Conservation (phyloP, 2,329 filamentous ascomycete species). For the Lachnellula willkommii region DNA sequence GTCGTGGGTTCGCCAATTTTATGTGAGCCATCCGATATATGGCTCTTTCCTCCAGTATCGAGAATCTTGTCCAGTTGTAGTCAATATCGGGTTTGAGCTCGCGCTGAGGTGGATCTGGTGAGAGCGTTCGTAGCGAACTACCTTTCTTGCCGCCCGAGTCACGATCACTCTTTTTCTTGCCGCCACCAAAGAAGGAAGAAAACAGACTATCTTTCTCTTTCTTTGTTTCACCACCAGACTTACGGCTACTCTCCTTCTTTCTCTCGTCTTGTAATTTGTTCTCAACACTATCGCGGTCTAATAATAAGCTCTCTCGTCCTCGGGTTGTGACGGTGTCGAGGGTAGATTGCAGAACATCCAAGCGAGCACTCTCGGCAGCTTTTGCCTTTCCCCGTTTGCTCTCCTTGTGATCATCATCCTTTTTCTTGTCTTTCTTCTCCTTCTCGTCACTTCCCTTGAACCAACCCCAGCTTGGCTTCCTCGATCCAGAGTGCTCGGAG, state of each 20-base stretch:
- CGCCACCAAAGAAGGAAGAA: conserved; percentile 83
- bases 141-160: conserved; percentile 70
- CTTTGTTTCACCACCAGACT: conserved; percentile 65
- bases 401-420: conserved; percentile 51
- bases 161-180: conserved; percentile 79
- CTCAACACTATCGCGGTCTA: conserved; percentile 72
- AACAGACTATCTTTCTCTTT: conserved; percentile 95
- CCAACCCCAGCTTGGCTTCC: conserved; percentile 84
- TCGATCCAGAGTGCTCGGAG: conserved; percentile 52
- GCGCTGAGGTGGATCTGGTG: conserved; percentile 72
- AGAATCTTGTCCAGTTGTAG: conserved; percentile 94
- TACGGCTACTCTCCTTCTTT: conserved; percentile 73
- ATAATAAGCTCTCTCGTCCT: conserved; percentile 74
- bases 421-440: conserved; percentile 63
- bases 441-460: conserved; percentile 72
- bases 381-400: conserved; percentile 64
- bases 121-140: conserved; percentile 64
- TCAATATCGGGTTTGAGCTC: conserved; percentile 80
- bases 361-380: conserved; percentile 64
- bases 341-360: conserved; percentile 82
- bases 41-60: conserved; percentile 88
- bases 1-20: conserved; percentile 94
- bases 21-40: conserved; percentile 99
- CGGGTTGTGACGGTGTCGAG: conserved; percentile 62
- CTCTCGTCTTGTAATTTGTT: conserved; percentile 72